Percentiles rank a stretch among this genome's conserved stretches.
Conservation (phyloP, 179 eudicot genomes). For the Silene coronaria region DNA sequence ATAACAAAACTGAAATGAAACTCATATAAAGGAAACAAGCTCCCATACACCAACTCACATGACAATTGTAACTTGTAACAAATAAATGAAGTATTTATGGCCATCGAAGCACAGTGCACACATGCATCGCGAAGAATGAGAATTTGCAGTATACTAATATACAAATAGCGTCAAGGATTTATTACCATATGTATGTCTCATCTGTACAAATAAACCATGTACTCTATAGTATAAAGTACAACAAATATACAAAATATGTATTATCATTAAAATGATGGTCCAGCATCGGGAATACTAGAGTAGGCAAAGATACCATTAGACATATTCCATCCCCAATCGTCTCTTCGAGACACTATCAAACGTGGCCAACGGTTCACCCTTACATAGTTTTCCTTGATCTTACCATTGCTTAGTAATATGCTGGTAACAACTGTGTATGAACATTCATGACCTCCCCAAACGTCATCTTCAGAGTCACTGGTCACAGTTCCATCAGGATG, state of each 20-base stretch:
- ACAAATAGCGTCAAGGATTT: background rate
- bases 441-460: conserved; percentile 98
- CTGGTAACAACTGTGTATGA: conserved; percentile 59
- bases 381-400: conserved; percentile 66
- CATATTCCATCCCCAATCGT: conserved; percentile 91
- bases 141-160: no score
- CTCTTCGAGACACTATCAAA: conserved; percentile 48
- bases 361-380: conserved; percentile 85
- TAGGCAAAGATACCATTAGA: conserved; percentile 51
- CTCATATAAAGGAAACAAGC: no score
- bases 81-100: no score
- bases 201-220: background rate
- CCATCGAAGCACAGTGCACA: no score
- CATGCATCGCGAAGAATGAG: no score
- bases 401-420: conserved; percentile 32
- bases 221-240: background rate
- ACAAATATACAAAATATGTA: background rate
- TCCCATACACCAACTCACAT: no score
- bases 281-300: conserved; percentile 68
- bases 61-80: no score
- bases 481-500: conserved; percentile 76
- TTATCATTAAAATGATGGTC: conserved; percentile 30
- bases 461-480: conserved; percentile 60
- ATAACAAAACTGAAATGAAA: no score
- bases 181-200: no score